phyloP scores from a whole-genome alignment of 2,329 filamentous ascomycete species.

The Diaporthe aspalathi region DNA sequence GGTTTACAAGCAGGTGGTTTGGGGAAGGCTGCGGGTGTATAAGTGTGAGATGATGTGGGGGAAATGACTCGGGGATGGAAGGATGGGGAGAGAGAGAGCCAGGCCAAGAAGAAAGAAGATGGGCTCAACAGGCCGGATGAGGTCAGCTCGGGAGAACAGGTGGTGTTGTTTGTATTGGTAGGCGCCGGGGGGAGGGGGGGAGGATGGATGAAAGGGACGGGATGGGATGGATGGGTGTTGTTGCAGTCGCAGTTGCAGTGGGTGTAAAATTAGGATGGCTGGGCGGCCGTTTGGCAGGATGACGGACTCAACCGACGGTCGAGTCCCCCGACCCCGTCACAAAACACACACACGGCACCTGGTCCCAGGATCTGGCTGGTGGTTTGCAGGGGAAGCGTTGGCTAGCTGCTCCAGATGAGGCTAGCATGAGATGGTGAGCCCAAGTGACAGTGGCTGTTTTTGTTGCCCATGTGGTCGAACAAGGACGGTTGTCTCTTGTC shows the following conservation, averaged over 20 bases:
- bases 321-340: too few species aligned
- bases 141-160: slow-evolving; percentile 28
- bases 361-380: slow-evolving; percentile 11
- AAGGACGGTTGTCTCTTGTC: slow-evolving; percentile 13
- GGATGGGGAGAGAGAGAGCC: background rate
- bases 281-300: slow-evolving; percentile 27
- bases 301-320: slow-evolving; percentile 28
- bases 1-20: background rate
- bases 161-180: slow-evolving; percentile 3
- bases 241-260: slow-evolving; percentile 6
- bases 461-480: slow-evolving; percentile 28
- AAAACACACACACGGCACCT: slow-evolving; percentile 11
- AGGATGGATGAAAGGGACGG: background rate
- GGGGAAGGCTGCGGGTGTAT: slow-evolving; percentile 10
- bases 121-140: slow-evolving; percentile 9
- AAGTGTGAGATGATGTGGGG: slow-evolving; percentile 24
- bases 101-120: slow-evolving; percentile 11
- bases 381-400: slow-evolving; percentile 12
- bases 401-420: slow-evolving; percentile 22
- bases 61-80: slow-evolving; percentile 13
- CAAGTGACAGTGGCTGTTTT: slow-evolving; percentile 24
- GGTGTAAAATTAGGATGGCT: slow-evolving; percentile 39
- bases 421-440: slow-evolving; percentile 10
- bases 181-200: background rate
- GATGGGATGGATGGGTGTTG: background rate